A percentile compares a stretch with the other conserved stretches of the same genome.
Evolutionary conservation across 148 eudicot genomes (phyloP).

Genomic region (Cornus florida): DNA sequence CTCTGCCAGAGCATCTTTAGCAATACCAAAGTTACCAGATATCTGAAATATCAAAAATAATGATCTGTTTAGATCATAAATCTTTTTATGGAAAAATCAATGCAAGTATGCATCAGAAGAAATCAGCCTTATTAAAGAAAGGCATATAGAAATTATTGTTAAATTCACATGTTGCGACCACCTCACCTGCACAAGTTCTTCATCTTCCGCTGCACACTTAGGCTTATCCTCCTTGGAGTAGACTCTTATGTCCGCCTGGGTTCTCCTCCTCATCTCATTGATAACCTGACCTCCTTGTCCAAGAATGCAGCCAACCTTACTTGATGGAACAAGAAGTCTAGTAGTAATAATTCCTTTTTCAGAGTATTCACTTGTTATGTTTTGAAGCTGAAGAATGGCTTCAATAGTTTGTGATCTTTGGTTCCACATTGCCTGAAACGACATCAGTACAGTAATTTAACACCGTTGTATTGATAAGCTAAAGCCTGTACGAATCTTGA

Average conservation of each 20-base stretch:
- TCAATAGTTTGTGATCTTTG: conserved; percentile 77
- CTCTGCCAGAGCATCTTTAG: conserved; percentile 75
- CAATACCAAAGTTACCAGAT: conserved; percentile 67
- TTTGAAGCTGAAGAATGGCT: conserved; percentile 74
- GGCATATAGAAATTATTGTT: not conserved
- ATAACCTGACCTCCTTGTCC: conserved; percentile 83
- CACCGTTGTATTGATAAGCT: not conserved
- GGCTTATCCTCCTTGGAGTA: conserved; percentile 76
- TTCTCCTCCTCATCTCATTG: conserved; percentile 82
- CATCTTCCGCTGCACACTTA: conserved; percentile 65
- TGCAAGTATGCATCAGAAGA: not conserved
- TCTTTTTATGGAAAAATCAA: not conserved
- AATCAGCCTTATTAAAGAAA: not conserved
- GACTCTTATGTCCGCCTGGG: conserved; percentile 75
- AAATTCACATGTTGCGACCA: not conserved
- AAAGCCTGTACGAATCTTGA: too few species aligned
- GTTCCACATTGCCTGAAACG: conserved; percentile 50
- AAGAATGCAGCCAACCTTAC: conserved; percentile 81
- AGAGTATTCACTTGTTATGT: conserved; percentile 64
- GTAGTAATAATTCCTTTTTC: conserved; percentile 70
- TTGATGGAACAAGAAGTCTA: conserved; percentile 71
- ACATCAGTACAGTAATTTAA: conserved; percentile 2
- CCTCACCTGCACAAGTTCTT: conserved; percentile 85
- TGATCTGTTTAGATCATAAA: conserved; percentile 3
- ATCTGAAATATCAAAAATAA: conserved; percentile 32